Percentiles rank a stretch among this genome's conserved stretches.
Conservation (phyloP, 208 protist genomes). For the Angomonas desouzai region DNA sequence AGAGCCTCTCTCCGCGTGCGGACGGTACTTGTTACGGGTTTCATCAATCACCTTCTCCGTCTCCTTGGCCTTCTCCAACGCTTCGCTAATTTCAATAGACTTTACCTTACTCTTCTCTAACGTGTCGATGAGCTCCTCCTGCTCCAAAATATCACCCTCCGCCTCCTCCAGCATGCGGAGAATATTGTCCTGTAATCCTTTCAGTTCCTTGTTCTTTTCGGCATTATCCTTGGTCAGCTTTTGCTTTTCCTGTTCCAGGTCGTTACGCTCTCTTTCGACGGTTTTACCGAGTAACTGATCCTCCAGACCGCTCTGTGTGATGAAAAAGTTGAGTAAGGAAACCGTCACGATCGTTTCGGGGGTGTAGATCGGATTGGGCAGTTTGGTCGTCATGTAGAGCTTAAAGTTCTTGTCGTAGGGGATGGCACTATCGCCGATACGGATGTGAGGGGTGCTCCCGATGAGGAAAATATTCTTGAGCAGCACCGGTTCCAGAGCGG, state of each 20-base stretch:
- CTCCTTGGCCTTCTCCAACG: conserved; percentile 89
- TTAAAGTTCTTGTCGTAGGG: conserved; percentile 95
- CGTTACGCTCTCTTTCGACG: conserved; percentile 96
- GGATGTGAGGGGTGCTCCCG: conserved; percentile 92
- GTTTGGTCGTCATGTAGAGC: conserved; percentile 97
- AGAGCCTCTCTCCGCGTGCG: conserved; percentile 92
- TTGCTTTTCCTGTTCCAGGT: conserved; percentile 96
- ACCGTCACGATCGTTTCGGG: conserved; percentile 97
- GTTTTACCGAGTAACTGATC: conserved; percentile 97
- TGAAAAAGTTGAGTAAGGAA: conserved; percentile 98
- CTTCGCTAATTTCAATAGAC: conserved; percentile 92
- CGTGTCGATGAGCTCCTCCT: conserved; percentile 96
- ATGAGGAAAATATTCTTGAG: conserved; percentile 94
- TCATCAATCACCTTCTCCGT: conserved; percentile 96
- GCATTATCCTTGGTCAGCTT: conserved; percentile 92
- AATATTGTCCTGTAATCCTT: conserved; percentile 96
- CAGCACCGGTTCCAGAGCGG: conserved; percentile 95
- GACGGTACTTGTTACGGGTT: conserved; percentile 94
- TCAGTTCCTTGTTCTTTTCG: conserved; percentile 94
- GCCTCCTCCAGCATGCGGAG: conserved; percentile 93
- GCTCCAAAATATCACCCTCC: conserved; percentile 95
- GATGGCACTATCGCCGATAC: conserved; percentile 96
- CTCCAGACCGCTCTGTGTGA: conserved; percentile 94
- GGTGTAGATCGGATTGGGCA: conserved; percentile 96
- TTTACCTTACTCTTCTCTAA: conserved; percentile 95